Percentiles rank a stretch among this genome's conserved stretches.
Evolutionary conservation across 1,284 basidiomycete genomes (phyloP).

Genomic region (Trametes pubescens): DNA sequence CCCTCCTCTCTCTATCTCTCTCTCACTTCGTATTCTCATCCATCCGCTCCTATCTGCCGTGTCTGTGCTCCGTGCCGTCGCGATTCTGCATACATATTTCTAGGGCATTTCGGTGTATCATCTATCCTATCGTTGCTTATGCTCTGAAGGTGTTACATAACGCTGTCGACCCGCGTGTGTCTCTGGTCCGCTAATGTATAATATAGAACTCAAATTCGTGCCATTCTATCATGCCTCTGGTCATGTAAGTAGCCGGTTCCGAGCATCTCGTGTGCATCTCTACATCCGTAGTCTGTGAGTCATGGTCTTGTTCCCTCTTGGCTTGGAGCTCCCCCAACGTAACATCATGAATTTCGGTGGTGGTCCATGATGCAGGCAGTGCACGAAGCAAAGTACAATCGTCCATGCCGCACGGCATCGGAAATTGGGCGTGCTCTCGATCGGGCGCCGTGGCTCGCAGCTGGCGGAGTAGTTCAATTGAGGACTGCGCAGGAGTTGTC

Average conservation of each 20-base stretch:
- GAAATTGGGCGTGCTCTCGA: no score
- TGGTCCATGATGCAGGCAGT: no score
- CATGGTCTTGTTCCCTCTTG: no score
- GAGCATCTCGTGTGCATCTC: no score
- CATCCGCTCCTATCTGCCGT: not conserved
- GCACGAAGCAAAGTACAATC: not conserved
- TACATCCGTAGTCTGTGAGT: not conserved
- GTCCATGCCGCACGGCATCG: not conserved
- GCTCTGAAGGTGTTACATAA: constrained; percentile 17
- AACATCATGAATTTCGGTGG: no score
- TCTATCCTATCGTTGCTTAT: constrained; percentile 18
- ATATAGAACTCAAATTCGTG: constrained; percentile 8
- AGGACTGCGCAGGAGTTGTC: constrained; percentile 2
- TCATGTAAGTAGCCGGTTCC: not conserved
- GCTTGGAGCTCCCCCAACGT: no score
- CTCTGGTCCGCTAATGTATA: constrained; percentile 15
- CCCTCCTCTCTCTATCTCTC: not conserved
- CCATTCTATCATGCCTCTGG: not conserved
- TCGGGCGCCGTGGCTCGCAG: not conserved
- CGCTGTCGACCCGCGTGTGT: constrained; percentile 11
- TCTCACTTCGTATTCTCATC: not conserved
- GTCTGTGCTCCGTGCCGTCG: constrained; percentile 7
- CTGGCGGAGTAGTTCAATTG: not conserved
- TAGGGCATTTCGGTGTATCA: constrained; percentile 23
- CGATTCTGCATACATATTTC: constrained; percentile 20